Percentiles rank a stretch among this genome's conserved stretches.
phyloP scores from a whole-genome alignment of 305 asterid species.

The Fraxinus xanthoxyloides region DNA sequence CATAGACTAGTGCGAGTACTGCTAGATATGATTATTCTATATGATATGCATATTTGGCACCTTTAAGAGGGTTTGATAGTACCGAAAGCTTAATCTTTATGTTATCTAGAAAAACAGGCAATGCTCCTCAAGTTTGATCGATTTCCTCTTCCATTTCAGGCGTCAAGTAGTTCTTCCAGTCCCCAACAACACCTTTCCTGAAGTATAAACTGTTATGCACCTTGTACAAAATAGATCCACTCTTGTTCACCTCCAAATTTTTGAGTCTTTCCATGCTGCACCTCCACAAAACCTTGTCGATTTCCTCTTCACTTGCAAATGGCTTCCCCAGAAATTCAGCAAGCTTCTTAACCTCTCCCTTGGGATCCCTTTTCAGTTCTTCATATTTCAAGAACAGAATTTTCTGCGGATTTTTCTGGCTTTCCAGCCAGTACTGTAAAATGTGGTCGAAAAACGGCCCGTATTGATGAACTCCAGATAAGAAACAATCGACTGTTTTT shows the following conservation, averaged over 20 bases:
- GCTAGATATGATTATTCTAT: no score
- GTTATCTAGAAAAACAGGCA: conserved; percentile 2
- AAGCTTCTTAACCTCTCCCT: conserved; percentile 32
- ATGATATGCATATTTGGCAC: not conserved
- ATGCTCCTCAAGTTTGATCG: conserved; percentile 15
- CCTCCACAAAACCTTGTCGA: conserved; percentile 39
- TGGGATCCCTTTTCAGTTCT: conserved; percentile 40
- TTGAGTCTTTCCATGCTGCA: conserved; percentile 49
- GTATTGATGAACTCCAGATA: conserved; percentile 41
- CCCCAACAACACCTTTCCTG: conserved; percentile 59
- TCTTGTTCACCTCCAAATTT: conserved; percentile 47
- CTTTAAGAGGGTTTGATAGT: not conserved
- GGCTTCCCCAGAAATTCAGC: conserved; percentile 47
- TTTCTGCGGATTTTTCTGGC: conserved; percentile 38
- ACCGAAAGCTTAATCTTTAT: no score
- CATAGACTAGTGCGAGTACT: no score
- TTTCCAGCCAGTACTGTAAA: conserved; percentile 45
- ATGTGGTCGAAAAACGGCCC: conserved; percentile 52
- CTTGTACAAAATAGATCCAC: conserved; percentile 26
- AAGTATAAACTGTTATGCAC: conserved; percentile 43
- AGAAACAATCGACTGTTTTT: conserved; percentile 45
- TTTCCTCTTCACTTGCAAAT: conserved; percentile 26
- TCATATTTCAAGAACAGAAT: conserved; percentile 51
- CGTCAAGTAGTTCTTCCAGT: conserved; percentile 49
- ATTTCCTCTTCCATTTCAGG: conserved; percentile 31